A percentile compares a stretch with the other conserved stretches of the same genome.
Conservation (phyloP, 208 protist species). For the Vickermania spadyakhi region DNA sequence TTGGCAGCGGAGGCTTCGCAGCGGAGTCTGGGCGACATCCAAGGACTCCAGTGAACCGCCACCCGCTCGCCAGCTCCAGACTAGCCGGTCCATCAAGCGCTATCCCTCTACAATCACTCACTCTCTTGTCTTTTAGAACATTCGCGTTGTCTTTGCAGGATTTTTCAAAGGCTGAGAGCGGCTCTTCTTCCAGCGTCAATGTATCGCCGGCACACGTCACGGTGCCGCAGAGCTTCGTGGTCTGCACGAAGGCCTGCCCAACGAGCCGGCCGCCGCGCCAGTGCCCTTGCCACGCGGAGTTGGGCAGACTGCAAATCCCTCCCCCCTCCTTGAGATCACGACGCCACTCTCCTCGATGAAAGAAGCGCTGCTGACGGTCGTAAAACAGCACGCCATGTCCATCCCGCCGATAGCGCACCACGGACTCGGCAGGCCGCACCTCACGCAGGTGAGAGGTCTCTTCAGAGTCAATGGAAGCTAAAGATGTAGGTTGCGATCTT, state of each 20-base stretch:
- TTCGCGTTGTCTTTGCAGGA: no score
- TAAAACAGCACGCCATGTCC: slow-evolving; percentile 14
- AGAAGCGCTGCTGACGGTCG: slow-evolving; percentile 14
- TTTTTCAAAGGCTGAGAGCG: no score
- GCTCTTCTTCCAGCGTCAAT: no score
- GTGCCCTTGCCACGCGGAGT: slow-evolving; percentile 27
- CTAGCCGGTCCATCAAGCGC: slow-evolving; percentile 25
- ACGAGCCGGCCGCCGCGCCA: slow-evolving; percentile 37
- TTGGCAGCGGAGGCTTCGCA: no score
- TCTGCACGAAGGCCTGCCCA: slow-evolving; percentile 22
- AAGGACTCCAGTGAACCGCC: slow-evolving; percentile 29
- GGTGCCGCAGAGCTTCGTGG: slow-evolving; percentile 5
- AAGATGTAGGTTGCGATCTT: no score
- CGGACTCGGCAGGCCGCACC: no score
- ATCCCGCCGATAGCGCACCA: slow-evolving; percentile 6
- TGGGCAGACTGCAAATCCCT: slow-evolving; percentile 38
- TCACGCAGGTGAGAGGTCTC: no score
- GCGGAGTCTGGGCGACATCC: slow-evolving; percentile 22
- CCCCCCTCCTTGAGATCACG: slow-evolving; percentile 31
- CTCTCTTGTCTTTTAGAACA: no score
- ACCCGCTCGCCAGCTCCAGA: slow-evolving; percentile 33
- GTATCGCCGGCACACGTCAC: no score
- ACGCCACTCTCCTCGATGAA: slow-evolving; percentile 44
- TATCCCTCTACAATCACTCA: no score
- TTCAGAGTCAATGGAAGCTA: no score